These are phyloP conservation scores for Colletotrichum cuscutae DNA, from an alignment of 2,329 filamentous ascomycete genomes.

Conservation along the genomic window DNA sequence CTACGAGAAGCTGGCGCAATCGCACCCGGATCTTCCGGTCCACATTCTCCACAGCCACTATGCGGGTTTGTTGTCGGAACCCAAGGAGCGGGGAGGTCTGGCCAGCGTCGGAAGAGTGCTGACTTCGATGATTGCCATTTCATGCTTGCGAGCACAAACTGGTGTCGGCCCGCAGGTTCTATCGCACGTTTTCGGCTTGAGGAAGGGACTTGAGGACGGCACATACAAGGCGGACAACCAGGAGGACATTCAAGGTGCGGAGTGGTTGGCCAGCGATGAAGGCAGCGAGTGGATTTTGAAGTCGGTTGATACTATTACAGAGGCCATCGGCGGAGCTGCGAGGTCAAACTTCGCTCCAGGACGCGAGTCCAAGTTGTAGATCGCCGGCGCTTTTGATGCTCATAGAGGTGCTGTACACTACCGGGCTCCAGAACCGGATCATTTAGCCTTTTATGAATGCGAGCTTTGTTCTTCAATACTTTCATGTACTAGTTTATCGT, in stretches of 20 bases:
- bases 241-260: conserved; percentile 46
- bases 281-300: conserved; percentile 58
- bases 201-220: conserved; percentile 80
- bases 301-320: conserved; percentile 56
- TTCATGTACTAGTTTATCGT: neutral
- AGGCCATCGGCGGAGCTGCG: conserved; percentile 53
- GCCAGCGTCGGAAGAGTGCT: conserved; percentile 73
- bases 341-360: conserved; percentile 29
- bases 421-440: neutral
- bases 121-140: conserved; percentile 78
- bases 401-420: conserved; percentile 1
- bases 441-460: neutral
- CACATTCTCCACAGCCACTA: conserved; percentile 83
- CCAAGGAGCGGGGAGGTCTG: conserved; percentile 57
- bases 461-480: neutral
- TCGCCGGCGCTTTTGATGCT: neutral
- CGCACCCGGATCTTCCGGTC: conserved; percentile 84
- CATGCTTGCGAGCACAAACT: conserved; percentile 81
- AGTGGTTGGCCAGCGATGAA: conserved; percentile 57
- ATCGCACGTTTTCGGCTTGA: conserved; percentile 82
- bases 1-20: conserved; percentile 74
- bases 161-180: conserved; percentile 86
- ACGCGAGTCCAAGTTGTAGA: conserved; percentile 28
- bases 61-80: conserved; percentile 77
- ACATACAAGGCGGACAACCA: conserved; percentile 51